Base-by-base conservation (phyloP, 2,329 filamentous ascomycete genomes). In the Lasiodiplodia gonubiensis region DNA sequence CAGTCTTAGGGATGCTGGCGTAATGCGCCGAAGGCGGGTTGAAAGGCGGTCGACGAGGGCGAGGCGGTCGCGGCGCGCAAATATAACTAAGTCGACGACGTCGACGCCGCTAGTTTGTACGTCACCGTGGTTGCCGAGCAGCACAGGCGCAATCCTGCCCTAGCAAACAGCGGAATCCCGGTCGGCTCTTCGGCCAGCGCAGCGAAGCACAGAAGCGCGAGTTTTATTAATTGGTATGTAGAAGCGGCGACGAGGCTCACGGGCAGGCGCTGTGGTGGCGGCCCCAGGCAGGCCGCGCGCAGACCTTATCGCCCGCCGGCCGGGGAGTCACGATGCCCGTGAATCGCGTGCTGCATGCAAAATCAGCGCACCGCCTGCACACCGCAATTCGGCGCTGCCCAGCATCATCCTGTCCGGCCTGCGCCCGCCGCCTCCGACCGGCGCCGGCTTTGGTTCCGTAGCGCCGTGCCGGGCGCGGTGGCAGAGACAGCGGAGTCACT, bases 271-370 rank as follows among this genome's bases (percentile, higher is more conserved):
- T 12, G 23, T 37, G 37, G 57, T 39, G 37, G 57, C 39, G 39
- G 30, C 30, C 30, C 30, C 30, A 60, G 55, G 55, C 35, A 57
- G n/a, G 35, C 33, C 35, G 18, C 18, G n/a, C 54, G 39, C 27
- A 35, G 14, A 37, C 55, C 55, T 61, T 61, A 61, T 61, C 57
- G 57, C 37, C 55, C 21, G 53, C 55, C 55, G 21, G 21, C 25
- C 35, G 7, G 46, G 27, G 30, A 37, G 54, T 27, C 35, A 46
- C 35, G 35, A 30, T 21, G 25, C 39, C 25, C 57, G 57, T 61
- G 57, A 61, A 49, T 61, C 57, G 57, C 57, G 57, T 49, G 57
- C 57, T 48, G 57, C 57, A 61, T 61, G 57, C 57, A 60, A 60
- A 60, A 60, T 60, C 55, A 18, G 55, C 55, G 55, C 55, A 60